These are phyloP conservation scores for Pistacia atlantica DNA, from an alignment of 345 rosid genomes.

Conservation along the genomic window DNA sequence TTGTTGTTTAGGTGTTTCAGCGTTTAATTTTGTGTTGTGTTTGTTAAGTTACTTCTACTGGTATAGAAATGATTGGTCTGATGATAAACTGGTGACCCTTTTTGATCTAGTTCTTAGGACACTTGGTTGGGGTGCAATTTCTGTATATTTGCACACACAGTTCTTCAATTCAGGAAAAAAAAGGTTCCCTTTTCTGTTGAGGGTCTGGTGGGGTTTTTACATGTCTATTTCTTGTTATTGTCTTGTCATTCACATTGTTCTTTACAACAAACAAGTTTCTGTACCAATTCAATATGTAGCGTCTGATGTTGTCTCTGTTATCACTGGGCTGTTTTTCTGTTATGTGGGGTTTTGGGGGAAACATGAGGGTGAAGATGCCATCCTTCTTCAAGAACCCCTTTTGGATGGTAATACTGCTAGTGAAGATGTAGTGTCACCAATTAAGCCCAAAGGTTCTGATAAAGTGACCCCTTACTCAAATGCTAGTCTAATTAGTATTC, in stretches of 20 bases:
- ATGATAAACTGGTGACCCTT: constrained; percentile 35
- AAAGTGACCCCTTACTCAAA: constrained; percentile 46
- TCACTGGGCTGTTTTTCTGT: constrained; percentile 23
- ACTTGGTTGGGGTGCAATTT: constrained; percentile 50
- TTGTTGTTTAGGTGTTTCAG: constrained; percentile 41
- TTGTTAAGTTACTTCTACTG: constrained; percentile 40
- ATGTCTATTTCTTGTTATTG: constrained; percentile 42
- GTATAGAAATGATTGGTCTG: constrained; percentile 44
- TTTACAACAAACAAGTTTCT: neutral
- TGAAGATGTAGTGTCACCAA: constrained; percentile 34
- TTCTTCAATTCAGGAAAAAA: constrained; percentile 23
- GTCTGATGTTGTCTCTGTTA: constrained; percentile 25
- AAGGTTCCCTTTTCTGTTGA: constrained; percentile 40
- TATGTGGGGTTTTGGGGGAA: constrained; percentile 12
- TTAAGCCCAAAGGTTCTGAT: constrained; percentile 35
- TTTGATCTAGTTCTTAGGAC: constrained; percentile 41
- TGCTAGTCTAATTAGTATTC: constrained; percentile 42
- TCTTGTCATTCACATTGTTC: constrained; percentile 38
- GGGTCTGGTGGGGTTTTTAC: constrained; percentile 60
- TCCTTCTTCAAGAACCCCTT: constrained; percentile 53
- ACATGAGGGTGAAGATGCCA: constrained; percentile 5
- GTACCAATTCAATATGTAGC: constrained; percentile 8
- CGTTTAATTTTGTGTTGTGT: constrained; percentile 35
- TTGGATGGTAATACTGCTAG: constrained; percentile 29
- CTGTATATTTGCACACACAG: constrained; percentile 33